Conservation (phyloP, 1,284 basidiomycete species). For the Peniophora sp. region DNA sequence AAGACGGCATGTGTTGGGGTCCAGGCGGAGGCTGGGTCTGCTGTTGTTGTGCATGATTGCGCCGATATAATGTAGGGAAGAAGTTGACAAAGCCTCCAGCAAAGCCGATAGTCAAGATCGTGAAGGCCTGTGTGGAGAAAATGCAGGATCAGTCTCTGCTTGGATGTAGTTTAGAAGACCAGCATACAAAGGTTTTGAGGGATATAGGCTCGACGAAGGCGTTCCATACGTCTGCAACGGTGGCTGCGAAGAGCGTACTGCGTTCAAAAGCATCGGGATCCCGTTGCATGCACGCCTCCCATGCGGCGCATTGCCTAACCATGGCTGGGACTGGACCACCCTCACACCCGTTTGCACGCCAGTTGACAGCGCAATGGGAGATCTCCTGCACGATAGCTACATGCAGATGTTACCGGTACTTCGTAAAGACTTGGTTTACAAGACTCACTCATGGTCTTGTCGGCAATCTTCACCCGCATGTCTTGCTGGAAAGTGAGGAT, state of each 20-base stretch:
- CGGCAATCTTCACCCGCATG: constrained; percentile 81
- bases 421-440: not conserved
- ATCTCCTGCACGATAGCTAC: constrained; percentile 87
- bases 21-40: constrained; percentile 3
- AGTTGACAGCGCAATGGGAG: constrained; percentile 70
- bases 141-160: not conserved
- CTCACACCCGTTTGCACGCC: constrained; percentile 82
- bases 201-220: constrained; percentile 95
- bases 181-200: constrained; percentile 87
- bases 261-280: constrained; percentile 88
- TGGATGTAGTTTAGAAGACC: not conserved
- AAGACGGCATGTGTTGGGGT: constrained; percentile 27
- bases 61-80: constrained; percentile 68
- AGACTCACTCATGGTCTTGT: constrained; percentile 76
- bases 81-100: constrained; percentile 80
- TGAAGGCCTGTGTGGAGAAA: constrained; percentile 57
- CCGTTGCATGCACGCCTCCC: constrained; percentile 96
- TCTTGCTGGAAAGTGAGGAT: constrained; percentile 87
- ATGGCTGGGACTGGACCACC: constrained; percentile 74
- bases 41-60: constrained; percentile 32
- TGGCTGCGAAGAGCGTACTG: constrained; percentile 86
- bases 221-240: constrained; percentile 93
- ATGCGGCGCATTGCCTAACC: constrained; percentile 74
- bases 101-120: constrained; percentile 72
- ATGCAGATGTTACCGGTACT: constrained; percentile 9